Evolutionary conservation across 495 filamentous ascomycete species (phyloP), one percentile per base, ranked within the genome.

Genomic region (Xylaria palmicola): DNA sequence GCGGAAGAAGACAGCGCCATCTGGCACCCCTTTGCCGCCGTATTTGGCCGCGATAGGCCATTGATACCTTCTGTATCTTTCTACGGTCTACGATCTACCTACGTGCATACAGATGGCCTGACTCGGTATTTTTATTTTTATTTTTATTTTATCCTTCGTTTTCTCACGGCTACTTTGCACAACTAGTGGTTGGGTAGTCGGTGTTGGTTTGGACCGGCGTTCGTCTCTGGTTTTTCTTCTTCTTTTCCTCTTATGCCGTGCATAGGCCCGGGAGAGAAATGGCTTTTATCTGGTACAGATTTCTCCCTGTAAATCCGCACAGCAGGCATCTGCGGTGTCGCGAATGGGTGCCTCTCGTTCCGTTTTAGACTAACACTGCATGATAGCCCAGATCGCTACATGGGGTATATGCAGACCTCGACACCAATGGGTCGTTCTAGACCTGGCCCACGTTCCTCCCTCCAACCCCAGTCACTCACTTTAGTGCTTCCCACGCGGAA

Each of bases 361-460:
- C 47, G 24, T 60, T 60, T 45, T 59, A 41, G 39, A 52, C 57
- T 60, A 60, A 52, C 47, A 60, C 26, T 40, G 57, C 57, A 59
- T 59, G 56, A 51, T 39, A 36, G 56, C 57, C 36, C 37, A 45
- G 55, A 48, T 48, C 44, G 44, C 22, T 58, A 47, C 48, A 44
- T 44, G 37, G 37, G 47, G 57, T 60, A 13, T 51, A 59, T 50
- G 57, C 57, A 50, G 57, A 44, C 32, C 49, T 43, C 12, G 47
- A 40, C 57, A 34, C n/a, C 24, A 52, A 44, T 52, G 9, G 57
- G 22, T 44, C 57, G 57, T 32, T 60, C 57, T 60, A 60, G 57
- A 60, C 44, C 57, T 60, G 24, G 27, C 36, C 47, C 57, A 52
- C 40, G 57, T 52, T 51, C 24, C 47, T 52, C 48, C 39, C 39